Evolutionary conservation across 768 basidiomycete species (phyloP), one percentile per base, ranked within the genome.

Genomic region (Imleria badia): DNA sequence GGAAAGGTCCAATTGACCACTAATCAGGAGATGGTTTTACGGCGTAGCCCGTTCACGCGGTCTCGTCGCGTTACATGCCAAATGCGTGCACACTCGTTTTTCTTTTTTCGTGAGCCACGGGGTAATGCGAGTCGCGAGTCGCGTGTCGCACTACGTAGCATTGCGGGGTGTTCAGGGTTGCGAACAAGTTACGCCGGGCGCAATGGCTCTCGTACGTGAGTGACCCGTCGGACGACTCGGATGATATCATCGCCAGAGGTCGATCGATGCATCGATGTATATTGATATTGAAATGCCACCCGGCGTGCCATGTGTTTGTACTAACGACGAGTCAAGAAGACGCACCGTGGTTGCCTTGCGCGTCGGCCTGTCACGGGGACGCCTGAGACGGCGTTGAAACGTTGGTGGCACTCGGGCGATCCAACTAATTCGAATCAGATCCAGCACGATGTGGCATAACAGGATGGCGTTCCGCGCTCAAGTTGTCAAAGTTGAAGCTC

Each of bases 131-230:
- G 35, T 36, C 19, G 43, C 47, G 35, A 38, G 41, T 36, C 26
- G 26, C 26, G 26, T 26, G 26, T 6, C 3, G 14, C 13, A n/a
- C 29, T 13, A 34, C 26, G 19, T 20, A 19, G n/a, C 46, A 33
- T 30, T 52, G 34, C 29, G 55, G 56, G 54, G 50, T 14, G 17
- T 51, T 45, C 52, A 56, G 54, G 59, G 58, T 59, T 50, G 35
- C 34, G 56, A 47, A 35, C 56, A 15, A 17, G 35, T 58, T 38
- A 42, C 29, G 20, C 41, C 30, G 19, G 41, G 50, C 34, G 7
- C 41, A 17, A 44, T 6, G n/a, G 42, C 13, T 26, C 26, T 26
- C 26, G 26, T 26, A 26, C 26, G 26, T 26, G 26, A 26, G 26
- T 26, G 26, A 26, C 26, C 26, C 26, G 26, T 26, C 26, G 26